phyloP scores from a whole-genome alignment of 2,329 filamentous ascomycete genomes.

The Trichoderma sp. region DNA sequence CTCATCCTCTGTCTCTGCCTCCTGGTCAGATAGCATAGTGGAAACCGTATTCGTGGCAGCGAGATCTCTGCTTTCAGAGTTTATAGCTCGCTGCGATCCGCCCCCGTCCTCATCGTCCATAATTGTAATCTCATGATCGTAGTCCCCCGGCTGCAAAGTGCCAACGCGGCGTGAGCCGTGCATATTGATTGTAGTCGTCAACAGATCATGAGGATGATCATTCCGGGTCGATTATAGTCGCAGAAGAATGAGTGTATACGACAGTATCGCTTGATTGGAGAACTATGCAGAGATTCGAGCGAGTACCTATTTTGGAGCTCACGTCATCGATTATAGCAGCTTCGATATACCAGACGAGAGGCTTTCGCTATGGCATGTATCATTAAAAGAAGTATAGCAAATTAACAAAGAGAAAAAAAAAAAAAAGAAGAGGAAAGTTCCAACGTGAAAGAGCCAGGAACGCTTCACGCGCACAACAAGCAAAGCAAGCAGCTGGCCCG shows the following conservation, averaged over 20 bases:
- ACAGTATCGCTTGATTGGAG: not conserved
- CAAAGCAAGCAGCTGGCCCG: not conserved
- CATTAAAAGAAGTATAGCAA: not conserved
- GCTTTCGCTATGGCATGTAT: not conserved
- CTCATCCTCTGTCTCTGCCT: constrained; percentile 24
- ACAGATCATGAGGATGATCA: constrained; percentile 33
- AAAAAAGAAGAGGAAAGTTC: not conserved
- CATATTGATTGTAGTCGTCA: constrained; percentile 41
- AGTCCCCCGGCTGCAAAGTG: constrained; percentile 62
- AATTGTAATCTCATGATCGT: constrained; percentile 72
- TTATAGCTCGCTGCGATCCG: constrained; percentile 36
- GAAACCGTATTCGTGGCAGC: constrained; percentile 28
- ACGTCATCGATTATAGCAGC: constrained; percentile 8
- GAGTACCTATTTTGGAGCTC: not conserved
- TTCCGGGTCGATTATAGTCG: not conserved
- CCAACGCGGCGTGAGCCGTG: constrained; percentile 59
- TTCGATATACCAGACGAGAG: not conserved
- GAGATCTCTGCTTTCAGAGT: constrained; percentile 19
- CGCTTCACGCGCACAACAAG: not conserved
- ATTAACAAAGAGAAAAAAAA: not conserved
- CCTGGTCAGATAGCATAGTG: constrained; percentile 28
- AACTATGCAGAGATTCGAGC: not conserved
- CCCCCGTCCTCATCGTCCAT: constrained; percentile 57
- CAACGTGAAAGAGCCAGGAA: not conserved
- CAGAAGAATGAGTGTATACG: not conserved